Conservation (phyloP, 305 asterid species). For the Euphrasia arctica region DNA sequence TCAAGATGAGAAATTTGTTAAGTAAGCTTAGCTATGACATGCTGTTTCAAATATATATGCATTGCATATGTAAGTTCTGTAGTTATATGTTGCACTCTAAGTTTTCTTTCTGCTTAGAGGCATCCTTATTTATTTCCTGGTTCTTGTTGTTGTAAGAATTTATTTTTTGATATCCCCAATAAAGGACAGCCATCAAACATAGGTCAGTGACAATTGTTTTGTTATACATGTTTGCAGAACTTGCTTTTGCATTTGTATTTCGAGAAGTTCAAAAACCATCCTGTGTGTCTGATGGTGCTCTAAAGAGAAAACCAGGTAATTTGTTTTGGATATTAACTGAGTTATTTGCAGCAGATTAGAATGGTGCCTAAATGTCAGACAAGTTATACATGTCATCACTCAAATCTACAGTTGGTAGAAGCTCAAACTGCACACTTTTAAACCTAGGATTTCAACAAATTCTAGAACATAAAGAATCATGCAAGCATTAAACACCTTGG, state of each 20-base stretch:
- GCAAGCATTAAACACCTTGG: no score
- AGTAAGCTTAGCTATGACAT: conserved; percentile 13
- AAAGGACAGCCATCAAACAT: neutral
- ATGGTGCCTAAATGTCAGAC: neutral
- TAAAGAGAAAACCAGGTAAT: conserved; percentile 88
- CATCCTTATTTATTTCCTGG: neutral
- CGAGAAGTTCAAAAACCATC: conserved; percentile 61
- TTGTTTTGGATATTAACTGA: conserved; percentile 12
- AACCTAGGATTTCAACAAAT: neutral
- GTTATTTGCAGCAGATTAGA: conserved; percentile 4
- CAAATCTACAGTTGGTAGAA: neutral
- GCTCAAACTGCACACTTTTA: neutral
- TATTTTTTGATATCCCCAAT: neutral
- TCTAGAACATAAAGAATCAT: no score
- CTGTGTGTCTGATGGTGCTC: conserved; percentile 37
- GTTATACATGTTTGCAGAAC: conserved; percentile 45
- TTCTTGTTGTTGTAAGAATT: neutral
- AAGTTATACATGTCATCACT: neutral
- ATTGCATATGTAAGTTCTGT: conserved; percentile 9
- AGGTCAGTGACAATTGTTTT: conserved; percentile 20
- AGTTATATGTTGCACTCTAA: conserved; percentile 5
- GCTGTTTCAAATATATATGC: conserved; percentile 11
- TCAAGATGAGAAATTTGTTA: neutral
- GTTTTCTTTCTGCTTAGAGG: conserved; percentile 5
- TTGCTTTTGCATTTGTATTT: conserved; percentile 83